Evolutionary conservation across 2,329 filamentous ascomycete species (phyloP), one percentile per base, ranked within the genome.

Genomic region (Trichophyton mentagrophytes): DNA sequence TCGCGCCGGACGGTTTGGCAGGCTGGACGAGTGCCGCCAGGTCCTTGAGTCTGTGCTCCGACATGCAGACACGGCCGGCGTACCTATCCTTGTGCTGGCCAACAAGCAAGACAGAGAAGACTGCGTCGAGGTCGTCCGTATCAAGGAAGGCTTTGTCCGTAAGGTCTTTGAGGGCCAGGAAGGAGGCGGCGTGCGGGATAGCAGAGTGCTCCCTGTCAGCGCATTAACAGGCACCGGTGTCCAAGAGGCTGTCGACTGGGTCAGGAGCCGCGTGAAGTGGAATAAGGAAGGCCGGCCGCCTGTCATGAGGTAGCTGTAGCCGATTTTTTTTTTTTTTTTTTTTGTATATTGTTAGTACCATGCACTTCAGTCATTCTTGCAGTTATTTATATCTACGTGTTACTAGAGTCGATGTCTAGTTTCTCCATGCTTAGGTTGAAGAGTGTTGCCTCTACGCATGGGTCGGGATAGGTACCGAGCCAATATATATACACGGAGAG

Each of bases 81-180:
- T 99, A 64, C 93, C 93, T 22, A 80, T 99, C 60, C 77, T 99
- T 61, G 89, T 99, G 57, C 77, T 99, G 65, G 93, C 93, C 63
- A 99, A 99, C 73, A 99, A 99, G 76, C 93, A 99, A 77, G 93
- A 99, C 73, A 79, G 92, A 1, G 93, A 99, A 75, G 93, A 97
- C 74, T 97, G 92, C 67, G 89, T 97, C 59, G 93, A 99, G 79
- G 93, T 96, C 1, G 92, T 97, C 63, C 81, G 90, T 65, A 96
- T 99, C 71, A 99, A 99, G 76, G 93, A 99, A 73, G 93, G 92
- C 0, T 79, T 97, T 60, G 91, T 99, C 58, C 87, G 95, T 75
- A 90, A 88, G 77, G 91, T 99, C 22, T 93, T 96, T 78, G 91
- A 97, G 78, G 89, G 93, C 20, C 89, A 95, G 71, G 93, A 92